These are phyloP conservation scores for Botrytis fragariae DNA, from an alignment of 2,329 filamentous ascomycete genomes.

Conservation along the genomic window DNA sequence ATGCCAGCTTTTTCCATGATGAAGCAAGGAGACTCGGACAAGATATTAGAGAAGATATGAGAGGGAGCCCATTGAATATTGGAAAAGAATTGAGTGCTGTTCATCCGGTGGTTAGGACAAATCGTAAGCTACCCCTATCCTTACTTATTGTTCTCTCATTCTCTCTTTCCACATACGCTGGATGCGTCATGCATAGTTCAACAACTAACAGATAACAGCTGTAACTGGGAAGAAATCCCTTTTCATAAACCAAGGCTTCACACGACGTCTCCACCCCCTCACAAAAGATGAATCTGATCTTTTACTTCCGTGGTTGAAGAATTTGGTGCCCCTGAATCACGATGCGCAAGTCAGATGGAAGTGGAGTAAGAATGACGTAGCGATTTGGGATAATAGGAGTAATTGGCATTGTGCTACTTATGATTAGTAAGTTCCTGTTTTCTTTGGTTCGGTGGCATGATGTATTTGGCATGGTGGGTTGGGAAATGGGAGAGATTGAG, in stretches of 20 bases:
- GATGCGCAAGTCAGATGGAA: constrained; percentile 55
- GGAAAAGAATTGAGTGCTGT: constrained; percentile 29
- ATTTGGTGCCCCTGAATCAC: constrained; percentile 53
- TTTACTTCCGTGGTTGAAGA: constrained; percentile 38
- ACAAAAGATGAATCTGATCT: constrained; percentile 53
- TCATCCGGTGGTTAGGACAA: constrained; percentile 56
- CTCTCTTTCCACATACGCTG: not conserved
- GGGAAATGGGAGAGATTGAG: not conserved
- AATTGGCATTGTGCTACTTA: constrained; percentile 23
- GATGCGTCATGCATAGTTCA: not conserved
- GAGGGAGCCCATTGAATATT: constrained; percentile 44
- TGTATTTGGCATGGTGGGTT: too few relatives aligned
- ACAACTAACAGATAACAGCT: not conserved
- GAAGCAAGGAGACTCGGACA: constrained; percentile 48
- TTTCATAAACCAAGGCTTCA: constrained; percentile 50
- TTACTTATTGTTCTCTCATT: not conserved
- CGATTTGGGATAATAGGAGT: constrained; percentile 62
- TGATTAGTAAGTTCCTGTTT: constrained; percentile 11
- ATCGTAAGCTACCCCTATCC: constrained; percentile 41
- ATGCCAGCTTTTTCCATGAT: constrained; percentile 50
- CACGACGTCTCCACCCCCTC: constrained; percentile 34
- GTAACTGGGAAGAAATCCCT: constrained; percentile 46
- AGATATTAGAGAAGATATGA: constrained; percentile 39
- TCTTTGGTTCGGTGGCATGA: not conserved
- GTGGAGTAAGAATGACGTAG: constrained; percentile 53